A percentile compares a stretch with the other conserved stretches of the same genome.
These are phyloP conservation scores for Vicia villosa DNA, from an alignment of 306 rosid species.

Conservation along the genomic window DNA sequence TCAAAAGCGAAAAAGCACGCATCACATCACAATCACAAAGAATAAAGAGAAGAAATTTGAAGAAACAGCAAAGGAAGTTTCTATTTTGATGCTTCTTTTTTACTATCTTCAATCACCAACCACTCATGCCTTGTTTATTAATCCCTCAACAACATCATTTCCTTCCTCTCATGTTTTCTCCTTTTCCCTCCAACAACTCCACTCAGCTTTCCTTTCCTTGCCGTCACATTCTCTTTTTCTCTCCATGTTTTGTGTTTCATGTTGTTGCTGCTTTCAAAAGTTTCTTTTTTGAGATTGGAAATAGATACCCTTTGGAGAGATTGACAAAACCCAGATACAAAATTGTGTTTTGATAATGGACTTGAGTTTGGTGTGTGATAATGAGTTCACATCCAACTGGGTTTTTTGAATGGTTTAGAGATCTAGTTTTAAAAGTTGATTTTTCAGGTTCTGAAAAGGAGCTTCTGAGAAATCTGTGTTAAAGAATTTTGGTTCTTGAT, in stretches of 20 bases:
- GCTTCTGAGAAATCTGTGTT: conserved; percentile 30
- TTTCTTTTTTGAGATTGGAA: conserved; percentile 38
- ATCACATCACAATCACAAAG: conserved; percentile 5
- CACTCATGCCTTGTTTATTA: conserved; percentile 69
- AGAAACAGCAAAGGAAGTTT: conserved; percentile 76
- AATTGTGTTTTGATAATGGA: conserved; percentile 49
- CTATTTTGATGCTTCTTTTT: conserved; percentile 61
- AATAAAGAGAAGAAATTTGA: conserved; percentile 52
- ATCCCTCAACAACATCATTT: conserved; percentile 48
- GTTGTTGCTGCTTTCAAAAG: conserved; percentile 29
- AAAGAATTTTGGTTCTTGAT: conserved; percentile 9
- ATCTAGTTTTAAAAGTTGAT: conserved; percentile 43
- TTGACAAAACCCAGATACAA: conserved; percentile 48
- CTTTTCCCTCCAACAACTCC: conserved; percentile 47
- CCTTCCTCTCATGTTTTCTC: conserved; percentile 42
- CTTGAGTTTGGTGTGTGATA: conserved; percentile 34
- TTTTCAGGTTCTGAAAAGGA: conserved; percentile 37
- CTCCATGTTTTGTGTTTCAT: neutral
- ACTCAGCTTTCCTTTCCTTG: conserved; percentile 31
- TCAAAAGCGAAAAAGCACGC: neutral
- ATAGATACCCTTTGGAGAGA: conserved; percentile 34
- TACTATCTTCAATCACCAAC: conserved; percentile 63
- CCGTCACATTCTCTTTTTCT: conserved; percentile 12
- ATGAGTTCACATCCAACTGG: conserved; percentile 36
- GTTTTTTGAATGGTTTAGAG: conserved; percentile 42